Base-by-base conservation (phyloP, 2,329 filamentous ascomycete species). In the Fusarium papillatum region DNA sequence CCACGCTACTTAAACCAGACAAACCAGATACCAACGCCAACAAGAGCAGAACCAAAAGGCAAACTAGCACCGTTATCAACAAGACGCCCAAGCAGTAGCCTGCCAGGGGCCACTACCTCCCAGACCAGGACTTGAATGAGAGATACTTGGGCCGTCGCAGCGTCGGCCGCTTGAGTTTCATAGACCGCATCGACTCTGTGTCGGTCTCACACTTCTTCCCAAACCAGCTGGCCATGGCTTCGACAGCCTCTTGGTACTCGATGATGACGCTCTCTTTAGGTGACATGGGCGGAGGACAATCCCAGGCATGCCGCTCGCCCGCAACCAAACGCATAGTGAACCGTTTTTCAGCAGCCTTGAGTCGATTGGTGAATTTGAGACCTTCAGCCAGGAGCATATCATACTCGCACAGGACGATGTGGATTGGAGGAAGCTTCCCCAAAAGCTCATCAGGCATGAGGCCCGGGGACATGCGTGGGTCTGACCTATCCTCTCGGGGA, bases 351-450 rank as follows among this genome's bases (percentile, higher is more conserved):
- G 78, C 71, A 7, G 71, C 60, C 60, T 85, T 81, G 11, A 95
- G 81, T 24, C 93, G 86, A 64, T 91, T 86, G 14, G 90, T 88
- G 73, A 95, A 93, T 7, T 87, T 85, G 71, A 93, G 85, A 14
- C 90, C 91, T 79, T 93, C 91, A 3, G 84, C 84, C 13, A 91
- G 86, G n/a, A 93, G 82, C 90, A 93, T 93, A 80, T 93, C 90
- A 81, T 88, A 90, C 83, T 93, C 91, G 82, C 91, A 93, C 4
- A 92, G 88, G 76, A 89, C 90, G 50, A 93, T 83, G 22, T 92
- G 85, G 4, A 93, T 81, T 19, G 89, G 87, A 1, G 87, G 85
- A 4, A 92, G 87, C 46, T 90, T 84, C 14, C 83, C 83, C 5
- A 93, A 76, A n/a, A 89, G 77, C 34, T 87, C 85, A 73, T 91